Evolutionary conservation across 2,329 filamentous ascomycete species (phyloP).

Genomic region (Alternaria gansuensis): DNA sequence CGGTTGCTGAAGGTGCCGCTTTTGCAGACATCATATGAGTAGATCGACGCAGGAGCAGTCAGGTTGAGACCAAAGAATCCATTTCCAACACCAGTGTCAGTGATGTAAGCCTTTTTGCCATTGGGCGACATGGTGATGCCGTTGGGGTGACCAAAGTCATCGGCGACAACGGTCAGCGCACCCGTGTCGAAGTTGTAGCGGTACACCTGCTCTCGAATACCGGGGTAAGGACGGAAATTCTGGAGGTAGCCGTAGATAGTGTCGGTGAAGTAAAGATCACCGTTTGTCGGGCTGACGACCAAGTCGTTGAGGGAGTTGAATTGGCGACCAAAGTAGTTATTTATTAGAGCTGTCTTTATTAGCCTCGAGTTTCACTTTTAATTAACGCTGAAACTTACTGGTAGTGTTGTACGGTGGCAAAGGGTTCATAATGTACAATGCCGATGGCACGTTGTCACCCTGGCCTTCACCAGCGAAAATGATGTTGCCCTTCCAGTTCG

Average conservation of each 20-base stretch:
- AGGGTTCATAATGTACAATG: constrained; percentile 38
- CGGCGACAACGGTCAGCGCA: constrained; percentile 52
- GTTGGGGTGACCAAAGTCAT: constrained; percentile 54
- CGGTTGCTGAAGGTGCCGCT: constrained; percentile 35
- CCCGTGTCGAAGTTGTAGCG: constrained; percentile 54
- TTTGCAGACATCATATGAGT: constrained; percentile 34
- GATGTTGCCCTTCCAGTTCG: constrained; percentile 35
- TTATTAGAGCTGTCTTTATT: constrained; percentile 37
- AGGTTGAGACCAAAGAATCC: constrained; percentile 36
- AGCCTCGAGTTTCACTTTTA: background rate
- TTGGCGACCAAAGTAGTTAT: constrained; percentile 59
- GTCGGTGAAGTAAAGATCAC: constrained; percentile 60
- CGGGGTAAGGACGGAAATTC: constrained; percentile 37
- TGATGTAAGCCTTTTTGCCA: constrained; percentile 55
- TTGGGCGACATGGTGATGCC: constrained; percentile 54
- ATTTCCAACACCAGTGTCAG: constrained; percentile 49
- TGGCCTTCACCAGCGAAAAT: constrained; percentile 40
- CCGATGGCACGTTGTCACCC: constrained; percentile 32
- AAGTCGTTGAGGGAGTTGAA: constrained; percentile 56
- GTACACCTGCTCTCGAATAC: constrained; percentile 48
- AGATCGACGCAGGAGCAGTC: constrained; percentile 34
- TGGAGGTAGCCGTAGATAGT: constrained; percentile 44
- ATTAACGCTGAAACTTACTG: constrained; percentile 23
- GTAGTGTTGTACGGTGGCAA: constrained; percentile 36
- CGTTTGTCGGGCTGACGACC: constrained; percentile 48